These are phyloP conservation scores for Arxiozyma heterogenica DNA, from an alignment of 1,139 yeast genomes.

Conservation along the genomic window DNA sequence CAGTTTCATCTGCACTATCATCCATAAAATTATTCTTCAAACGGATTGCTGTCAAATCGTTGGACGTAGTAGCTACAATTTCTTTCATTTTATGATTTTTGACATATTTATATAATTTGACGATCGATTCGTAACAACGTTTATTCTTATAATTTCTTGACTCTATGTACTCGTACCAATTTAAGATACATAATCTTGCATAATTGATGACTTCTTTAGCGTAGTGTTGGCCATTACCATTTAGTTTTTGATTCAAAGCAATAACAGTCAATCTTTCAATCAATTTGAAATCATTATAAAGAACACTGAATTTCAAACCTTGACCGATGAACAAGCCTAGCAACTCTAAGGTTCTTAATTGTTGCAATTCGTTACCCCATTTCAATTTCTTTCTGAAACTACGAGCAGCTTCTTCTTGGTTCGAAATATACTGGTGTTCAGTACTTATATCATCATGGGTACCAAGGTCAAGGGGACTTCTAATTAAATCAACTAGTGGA, in stretches of 20 bases:
- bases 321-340: constrained; percentile 71
- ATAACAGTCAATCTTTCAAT: constrained; percentile 55
- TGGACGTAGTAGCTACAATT: neutral
- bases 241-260: constrained; percentile 26
- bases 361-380: constrained; percentile 47
- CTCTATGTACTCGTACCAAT: constrained; percentile 18
- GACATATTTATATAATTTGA: neutral
- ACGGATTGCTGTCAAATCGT: neutral
- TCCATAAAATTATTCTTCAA: constrained; percentile 34
- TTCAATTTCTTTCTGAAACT: constrained; percentile 82
- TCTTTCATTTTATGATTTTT: neutral
- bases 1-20: constrained; percentile 39
- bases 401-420: constrained; percentile 66
- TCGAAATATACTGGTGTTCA: constrained; percentile 17
- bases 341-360: constrained; percentile 45
- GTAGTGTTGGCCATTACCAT: constrained; percentile 12
- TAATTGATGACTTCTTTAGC: constrained; percentile 10
- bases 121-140: neutral
- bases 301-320: constrained; percentile 39
- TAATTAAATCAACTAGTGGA: constrained; percentile 29
- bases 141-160: neutral
- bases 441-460: neutral
- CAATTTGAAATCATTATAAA: constrained; percentile 67
- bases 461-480: constrained; percentile 10
- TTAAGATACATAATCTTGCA: constrained; percentile 9